A percentile compares a stretch with the other conserved stretches of the same genome.
These are phyloP conservation scores for Wickerhamiella alocasiicola DNA, from an alignment of 805 yeast species.

Conservation along the genomic window DNA sequence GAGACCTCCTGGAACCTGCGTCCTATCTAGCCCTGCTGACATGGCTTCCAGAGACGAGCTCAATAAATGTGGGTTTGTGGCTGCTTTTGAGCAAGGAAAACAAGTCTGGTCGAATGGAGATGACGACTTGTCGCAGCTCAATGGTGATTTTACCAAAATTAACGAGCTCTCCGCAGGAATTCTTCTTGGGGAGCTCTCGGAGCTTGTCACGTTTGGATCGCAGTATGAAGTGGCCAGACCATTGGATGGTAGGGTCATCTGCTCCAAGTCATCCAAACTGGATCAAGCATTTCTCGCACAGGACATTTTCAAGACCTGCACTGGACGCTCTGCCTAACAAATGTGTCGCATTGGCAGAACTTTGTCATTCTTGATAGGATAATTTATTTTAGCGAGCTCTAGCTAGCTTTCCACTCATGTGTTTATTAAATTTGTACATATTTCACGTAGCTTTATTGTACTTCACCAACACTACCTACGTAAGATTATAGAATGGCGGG, in stretches of 20 bases:
- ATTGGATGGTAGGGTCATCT: neutral
- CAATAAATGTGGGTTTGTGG: neutral
- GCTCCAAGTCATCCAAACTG: neutral
- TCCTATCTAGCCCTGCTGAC: neutral
- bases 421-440: neutral
- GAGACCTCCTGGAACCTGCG: neutral
- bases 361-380: no score
- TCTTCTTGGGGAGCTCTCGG: conserved; percentile 1
- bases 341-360: no score
- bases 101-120: neutral
- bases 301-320: neutral
- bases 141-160: neutral
- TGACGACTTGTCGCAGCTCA: neutral
- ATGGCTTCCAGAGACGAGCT: neutral
- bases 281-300: conserved; percentile 1
- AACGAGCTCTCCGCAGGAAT: neutral
- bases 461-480: no score
- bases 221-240: neutral
- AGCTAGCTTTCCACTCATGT: no score
- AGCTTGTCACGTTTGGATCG: conserved; percentile 5
- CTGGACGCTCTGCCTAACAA: neutral
- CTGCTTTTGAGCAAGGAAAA: conserved; percentile 1
- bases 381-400: no score
- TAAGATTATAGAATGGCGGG: no score
- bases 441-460: no score